phyloP scores from a whole-genome alignment of 1,284 basidiomycete genomes.

The Malassezia sympodialis region DNA sequence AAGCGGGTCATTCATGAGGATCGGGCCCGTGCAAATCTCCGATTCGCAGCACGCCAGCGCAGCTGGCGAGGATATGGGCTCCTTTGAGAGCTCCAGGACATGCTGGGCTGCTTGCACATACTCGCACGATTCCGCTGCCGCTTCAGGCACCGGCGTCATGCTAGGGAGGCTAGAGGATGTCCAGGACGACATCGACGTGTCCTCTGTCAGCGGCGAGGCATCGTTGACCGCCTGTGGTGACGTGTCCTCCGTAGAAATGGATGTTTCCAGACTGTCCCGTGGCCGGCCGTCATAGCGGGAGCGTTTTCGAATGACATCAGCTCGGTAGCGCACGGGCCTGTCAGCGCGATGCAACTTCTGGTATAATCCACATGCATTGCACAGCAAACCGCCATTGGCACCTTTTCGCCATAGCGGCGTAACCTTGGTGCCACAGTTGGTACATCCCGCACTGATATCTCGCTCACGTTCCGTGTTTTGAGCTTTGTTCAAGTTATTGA shows the following conservation, averaged over 20 bases:
- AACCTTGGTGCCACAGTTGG: conserved; percentile 43
- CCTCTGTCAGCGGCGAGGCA: not conserved
- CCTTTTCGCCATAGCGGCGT: conserved; percentile 46
- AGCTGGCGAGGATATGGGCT: not conserved
- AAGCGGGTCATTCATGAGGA: conserved; percentile 6
- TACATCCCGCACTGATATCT: conserved; percentile 25
- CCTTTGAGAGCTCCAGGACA: conserved; percentile 5
- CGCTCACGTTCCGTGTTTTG: not conserved
- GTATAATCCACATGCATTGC: conserved; percentile 42
- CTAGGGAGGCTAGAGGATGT: not conserved
- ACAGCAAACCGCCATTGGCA: conserved; percentile 33
- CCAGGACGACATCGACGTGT: not conserved
- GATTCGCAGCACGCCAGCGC: conserved; percentile 13
- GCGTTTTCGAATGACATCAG: conserved; percentile 43
- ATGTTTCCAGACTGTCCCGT: not conserved
- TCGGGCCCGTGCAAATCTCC: conserved; percentile 10
- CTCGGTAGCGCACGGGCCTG: conserved; percentile 36
- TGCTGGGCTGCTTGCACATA: conserved; percentile 1
- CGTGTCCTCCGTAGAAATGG: not conserved
- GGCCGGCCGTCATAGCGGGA: conserved; percentile 28
- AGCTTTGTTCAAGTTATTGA: conserved; percentile 21
- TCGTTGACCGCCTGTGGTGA: no score
- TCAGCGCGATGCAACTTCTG: conserved; percentile 38
- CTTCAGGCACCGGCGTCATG: not conserved
- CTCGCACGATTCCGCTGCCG: not conserved